Evolutionary conservation across 805 yeast species (phyloP), one percentile per base, ranked within the genome.

Genomic region (Alloascoidea africana): DNA sequence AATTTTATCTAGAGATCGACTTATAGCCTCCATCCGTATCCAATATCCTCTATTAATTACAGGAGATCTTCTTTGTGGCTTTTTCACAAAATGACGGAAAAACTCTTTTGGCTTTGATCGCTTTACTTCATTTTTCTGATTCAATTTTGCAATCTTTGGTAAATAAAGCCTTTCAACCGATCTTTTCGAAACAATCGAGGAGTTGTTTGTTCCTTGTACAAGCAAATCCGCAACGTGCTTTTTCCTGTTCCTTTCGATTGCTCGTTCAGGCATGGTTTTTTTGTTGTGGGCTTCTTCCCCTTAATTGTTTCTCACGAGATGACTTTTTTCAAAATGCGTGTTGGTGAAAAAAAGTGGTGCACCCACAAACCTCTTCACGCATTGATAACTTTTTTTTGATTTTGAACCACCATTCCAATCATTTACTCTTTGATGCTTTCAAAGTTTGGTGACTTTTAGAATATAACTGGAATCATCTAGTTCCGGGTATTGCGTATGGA

Each of bases 11-110:
- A 81, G 59, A 32, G 70, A 55, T 33, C 62, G 61, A 42, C 70
- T 65, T 36, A 83, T 75, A 2, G 83, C 72, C 46, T 76, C 74
- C 73, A 82, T 74, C 41, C 94, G 61, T 6, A 79, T 60, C 87
- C 91, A 82, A 54, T 82, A 82, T 0, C 93, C 93, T 45, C 93
- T 58, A 48, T 83, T 83, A 30, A 82, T 80, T 3, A 81, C 76
- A 0, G 94, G 93, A 0, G 89, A 75, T 35, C 94, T 58, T 51
- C 87, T 61, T 37, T 72, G 73, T 1, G 72, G 65, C 42, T 72
- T 74, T 19, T 66, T 65, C 2, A 83, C 93, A 56, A 82, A 82
- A 44, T 65, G 62, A 40, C 72, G 65, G 50, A 83, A 80, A 61
- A 77, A 81, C 38, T 59, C 65, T 49, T 16, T 43, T 5, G 38